Percentiles rank a stretch among this genome's conserved stretches.
These are phyloP conservation scores for sweet orange (Citrus sinensis) DNA, from an alignment of 345 rosid species.

Conservation along the genomic window DNA sequence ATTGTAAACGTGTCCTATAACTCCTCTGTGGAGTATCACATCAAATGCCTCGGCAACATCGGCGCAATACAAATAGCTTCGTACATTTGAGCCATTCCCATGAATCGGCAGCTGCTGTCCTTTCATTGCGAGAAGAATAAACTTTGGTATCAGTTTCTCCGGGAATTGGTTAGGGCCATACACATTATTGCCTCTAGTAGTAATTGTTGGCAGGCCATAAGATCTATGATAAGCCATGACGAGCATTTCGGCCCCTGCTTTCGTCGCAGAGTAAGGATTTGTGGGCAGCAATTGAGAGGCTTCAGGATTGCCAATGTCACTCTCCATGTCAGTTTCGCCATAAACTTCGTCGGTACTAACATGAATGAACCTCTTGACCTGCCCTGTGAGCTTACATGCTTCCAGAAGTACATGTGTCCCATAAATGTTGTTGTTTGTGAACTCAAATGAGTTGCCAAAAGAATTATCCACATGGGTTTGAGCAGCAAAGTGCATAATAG, in stretches of 20 bases:
- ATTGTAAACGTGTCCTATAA: conserved; percentile 57
- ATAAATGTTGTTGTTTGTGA: conserved; percentile 59
- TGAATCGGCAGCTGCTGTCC: conserved; percentile 56
- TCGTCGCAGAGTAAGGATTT: conserved; percentile 66
- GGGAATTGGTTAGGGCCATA: conserved; percentile 68
- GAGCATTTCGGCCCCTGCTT: conserved; percentile 69
- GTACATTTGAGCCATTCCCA: conserved; percentile 60
- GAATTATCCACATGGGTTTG: conserved; percentile 71
- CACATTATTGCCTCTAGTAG: conserved; percentile 64
- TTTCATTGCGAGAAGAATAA: conserved; percentile 55
- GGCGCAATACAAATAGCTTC: conserved; percentile 57
- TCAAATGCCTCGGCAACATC: conserved; percentile 73
- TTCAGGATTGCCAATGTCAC: conserved; percentile 55
- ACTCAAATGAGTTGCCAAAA: conserved; percentile 62
- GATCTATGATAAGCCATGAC: conserved; percentile 68
- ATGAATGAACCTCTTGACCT: conserved; percentile 60
- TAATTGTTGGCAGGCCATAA: conserved; percentile 53
- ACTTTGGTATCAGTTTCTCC: conserved; percentile 63
- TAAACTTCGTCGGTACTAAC: conserved; percentile 71
- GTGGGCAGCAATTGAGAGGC: conserved; percentile 68
- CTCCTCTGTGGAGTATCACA: conserved; percentile 62
- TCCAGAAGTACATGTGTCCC: conserved; percentile 69
- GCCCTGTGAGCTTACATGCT: conserved; percentile 56
- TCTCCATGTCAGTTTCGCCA: conserved; percentile 62
- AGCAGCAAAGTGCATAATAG: conserved; percentile 67